phyloP scores from a whole-genome alignment of 257 asterid species.

The Scutellaria barbata region DNA sequence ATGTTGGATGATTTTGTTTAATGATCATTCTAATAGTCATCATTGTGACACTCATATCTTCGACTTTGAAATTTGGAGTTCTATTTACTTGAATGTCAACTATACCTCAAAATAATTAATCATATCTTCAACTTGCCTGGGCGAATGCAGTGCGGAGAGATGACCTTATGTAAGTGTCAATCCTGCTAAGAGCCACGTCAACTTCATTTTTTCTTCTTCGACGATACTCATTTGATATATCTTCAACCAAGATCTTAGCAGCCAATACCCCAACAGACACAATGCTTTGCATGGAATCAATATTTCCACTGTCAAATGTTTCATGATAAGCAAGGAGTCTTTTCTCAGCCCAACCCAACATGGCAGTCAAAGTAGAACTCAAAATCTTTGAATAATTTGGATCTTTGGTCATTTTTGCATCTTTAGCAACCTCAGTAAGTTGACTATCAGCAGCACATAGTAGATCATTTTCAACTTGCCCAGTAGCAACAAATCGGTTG shows the following conservation, averaged over 20 bases:
- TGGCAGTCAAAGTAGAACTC: slow-evolving; percentile 88
- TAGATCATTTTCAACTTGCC: slow-evolving; percentile 79
- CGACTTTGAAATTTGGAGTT: slow-evolving; percentile 5
- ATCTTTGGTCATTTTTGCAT: slow-evolving; percentile 82
- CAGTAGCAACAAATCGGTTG: slow-evolving; percentile 84
- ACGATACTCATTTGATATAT: slow-evolving; percentile 92
- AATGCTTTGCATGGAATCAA: slow-evolving; percentile 84
- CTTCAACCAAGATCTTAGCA: slow-evolving; percentile 91
- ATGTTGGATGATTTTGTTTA: slow-evolving; percentile 1
- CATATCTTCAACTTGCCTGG: slow-evolving; percentile 73
- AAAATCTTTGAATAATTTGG: slow-evolving; percentile 71
- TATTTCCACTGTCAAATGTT: slow-evolving; percentile 73
- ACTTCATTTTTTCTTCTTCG: slow-evolving; percentile 89
- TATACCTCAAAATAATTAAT: slow-evolving; percentile 26
- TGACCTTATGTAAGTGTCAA: slow-evolving; percentile 93
- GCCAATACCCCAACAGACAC: slow-evolving; percentile 90
- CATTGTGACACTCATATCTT: neutral
- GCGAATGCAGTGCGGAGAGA: slow-evolving; percentile 99
- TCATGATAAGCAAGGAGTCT: slow-evolving; percentile 97
- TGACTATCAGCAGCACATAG: slow-evolving; percentile 80
- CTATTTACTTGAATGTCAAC: slow-evolving; percentile 23
- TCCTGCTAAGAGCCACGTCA: slow-evolving; percentile 89
- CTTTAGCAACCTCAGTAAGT: slow-evolving; percentile 90
- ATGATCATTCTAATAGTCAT: slow-evolving; percentile 6
- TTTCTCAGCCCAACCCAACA: slow-evolving; percentile 98